Base-by-base conservation (phyloP, 306 rosid genomes). In the Spatholobus suberectus region DNA sequence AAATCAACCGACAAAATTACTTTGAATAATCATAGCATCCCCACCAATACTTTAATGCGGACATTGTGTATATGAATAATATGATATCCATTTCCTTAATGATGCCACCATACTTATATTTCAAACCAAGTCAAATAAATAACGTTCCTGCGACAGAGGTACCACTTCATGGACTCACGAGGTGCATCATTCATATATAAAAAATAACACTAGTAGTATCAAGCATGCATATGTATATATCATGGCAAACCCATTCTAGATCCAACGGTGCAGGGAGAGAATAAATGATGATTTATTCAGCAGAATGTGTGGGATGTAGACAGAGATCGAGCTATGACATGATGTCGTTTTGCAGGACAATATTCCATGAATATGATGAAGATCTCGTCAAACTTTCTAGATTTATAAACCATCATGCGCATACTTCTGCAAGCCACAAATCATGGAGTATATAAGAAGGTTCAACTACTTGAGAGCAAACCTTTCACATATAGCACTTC, bases 1-100 rank as follows among this genome's bases (percentile, higher is more conserved):
- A 76, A 86, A 79, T 86, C 76, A 38, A 77, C 82, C 49, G 72
- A 82, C 88, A 91, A 73, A 78, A 70, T 72, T 34, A 86, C 41
- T 43, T 73, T 73, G 8, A 49, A 76, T 82, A 75, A 86, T 89
- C 29, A 86, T 85, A 70, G 40, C 81, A 81, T 34, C 59, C 71
- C 70, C 82, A 78, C 79, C 73, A 43, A 65, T 61, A 44, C 67
- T 41, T 41, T 51, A 68, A 49, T 73, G 26, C 20, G 54, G 46
- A 52, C 12, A 37, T 14, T n/a, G 1, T 21, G 14, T 9, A 14
- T n/a, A n/a, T n/a, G n/a, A n/a, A n/a, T n/a, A n/a, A n/a, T n/a
- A n/a, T 51, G 15, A 18, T 38, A 73, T 76, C 52, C 51, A 67
- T 68, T 24, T 72, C 51, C 74, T 65, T 65, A 73, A 79, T 84